Conservation (phyloP, 768 basidiomycete genomes). For the Megacollybia marginata region DNA sequence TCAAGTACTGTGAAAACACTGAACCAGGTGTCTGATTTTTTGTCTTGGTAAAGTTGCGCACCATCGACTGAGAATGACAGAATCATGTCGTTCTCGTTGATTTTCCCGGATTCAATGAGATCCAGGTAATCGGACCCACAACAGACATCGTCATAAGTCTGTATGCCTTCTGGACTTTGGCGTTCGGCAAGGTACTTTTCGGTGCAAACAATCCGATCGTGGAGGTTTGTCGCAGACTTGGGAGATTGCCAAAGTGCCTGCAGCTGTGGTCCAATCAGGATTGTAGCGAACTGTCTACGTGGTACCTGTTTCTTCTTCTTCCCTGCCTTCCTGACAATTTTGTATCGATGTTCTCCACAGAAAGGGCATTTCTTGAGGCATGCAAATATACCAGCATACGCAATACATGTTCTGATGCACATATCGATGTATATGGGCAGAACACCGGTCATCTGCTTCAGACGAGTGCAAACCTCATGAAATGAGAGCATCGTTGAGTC, state of each 20-base stretch:
- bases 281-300: slow-evolving; percentile 10
- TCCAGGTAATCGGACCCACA: slow-evolving; percentile 9
- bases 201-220: not conserved
- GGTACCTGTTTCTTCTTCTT: not conserved
- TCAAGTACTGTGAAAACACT: slow-evolving; percentile 31
- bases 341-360: too few relatives aligned
- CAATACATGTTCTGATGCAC: too few relatives aligned
- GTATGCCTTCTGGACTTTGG: too few relatives aligned
- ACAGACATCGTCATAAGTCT: slow-evolving; percentile 5
- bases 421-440: too few relatives aligned
- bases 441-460: too few relatives aligned
- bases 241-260: slow-evolving; percentile 15
- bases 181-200: too few relatives aligned
- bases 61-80: slow-evolving; percentile 32
- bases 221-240: slow-evolving; percentile 2
- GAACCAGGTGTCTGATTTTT: slow-evolving; percentile 24
- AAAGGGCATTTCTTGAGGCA: too few relatives aligned
- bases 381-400: too few relatives aligned
- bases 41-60: slow-evolving; percentile 30
- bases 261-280: slow-evolving; percentile 14
- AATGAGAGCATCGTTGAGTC: too few relatives aligned
- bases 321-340: too few relatives aligned
- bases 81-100: slow-evolving; percentile 18
- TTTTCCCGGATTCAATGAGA: slow-evolving; percentile 1
- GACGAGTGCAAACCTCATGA: too few relatives aligned